Base-by-base conservation (phyloP, 1,139 yeast genomes). In the Yamadazyma membranifaciens region DNA sequence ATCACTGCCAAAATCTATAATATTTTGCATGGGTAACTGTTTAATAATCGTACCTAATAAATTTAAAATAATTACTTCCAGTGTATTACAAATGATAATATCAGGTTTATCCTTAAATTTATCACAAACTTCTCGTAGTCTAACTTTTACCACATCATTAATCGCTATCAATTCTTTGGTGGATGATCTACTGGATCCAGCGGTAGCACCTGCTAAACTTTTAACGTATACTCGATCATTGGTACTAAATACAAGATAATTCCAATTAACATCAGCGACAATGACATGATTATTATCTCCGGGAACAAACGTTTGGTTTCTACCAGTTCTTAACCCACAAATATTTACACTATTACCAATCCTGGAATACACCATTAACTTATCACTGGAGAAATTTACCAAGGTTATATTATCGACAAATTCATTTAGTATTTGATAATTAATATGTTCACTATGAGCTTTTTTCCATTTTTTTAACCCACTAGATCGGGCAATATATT, bases 401-500 rank as follows among this genome's bases (percentile, higher is more conserved):
- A 62, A 50, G 4, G 64, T 53, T 30, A 51, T 50, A 36, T 63
- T 55, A 33, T 55, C 50, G 4, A 65, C 46, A 14, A 44, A 50
- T 34, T 54, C 58, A 43, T 54, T 67, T 14, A 62, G 59, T 39
- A 59, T 59, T 43, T 57, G 62, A 42, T 69, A 67, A 39, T 57
- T 60, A 13, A 54, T 50, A 39, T 67, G 69, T 3, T 51, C 48
- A 0, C 66, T 60, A 24, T 50, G 55, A 1, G 74, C 79, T 50
- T 74, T 80, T 45, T 63, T 68, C 87, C 88, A 82, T 43, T 63
- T 69, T 41, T 69, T 69, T 24, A 67, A 44, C 3, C 66, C 56
- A 9, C 65, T 57, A 36, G 70, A 60, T 36, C 89, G 59, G 22
- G 66, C 64, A 34, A 78, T 66, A 49, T 80, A 72, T 56, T 84